Evolutionary conservation across 1,139 yeast species (phyloP), one percentile per base, ranked within the genome.

Genomic region (Kodamaea fungicola): DNA sequence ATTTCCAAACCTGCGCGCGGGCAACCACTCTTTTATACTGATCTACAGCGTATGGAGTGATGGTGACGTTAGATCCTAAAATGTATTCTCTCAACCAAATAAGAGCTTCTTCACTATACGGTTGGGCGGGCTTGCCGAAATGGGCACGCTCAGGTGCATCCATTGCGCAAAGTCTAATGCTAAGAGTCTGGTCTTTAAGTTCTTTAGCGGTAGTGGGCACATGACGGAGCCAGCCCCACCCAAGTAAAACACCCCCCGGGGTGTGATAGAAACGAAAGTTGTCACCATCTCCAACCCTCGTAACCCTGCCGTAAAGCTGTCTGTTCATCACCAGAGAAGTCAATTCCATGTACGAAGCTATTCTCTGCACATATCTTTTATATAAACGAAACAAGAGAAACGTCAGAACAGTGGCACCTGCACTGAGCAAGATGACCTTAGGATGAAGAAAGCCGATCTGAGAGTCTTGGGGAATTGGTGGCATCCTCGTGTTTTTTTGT

Each of bases 61-160:
- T 74, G 41, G 83, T 76, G 7, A 90, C 83, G 40, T 73, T 68
- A 33, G 76, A 70, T 1, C 94, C 92, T 35, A 82, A 54, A 1
- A 90, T 54, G 49, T 77, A 83, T 12, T 62, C 50, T 31, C 82
- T 66, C 26, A 92, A 67, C 96, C 97, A 92, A 4, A 54, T 53
- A 41, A 90, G 61, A 0, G 97, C 94, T 45, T 92, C 97, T 34
- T 81, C 87, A 24, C 95, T 78, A 54, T 64, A 84, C 0, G 95
- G 95, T 55, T 92, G 98, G 0, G 96, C 85, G 0, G 95, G 90
- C 45, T 85, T 85, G 1, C 99, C 99, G 62, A 88, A 92, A 65
- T 92, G 97, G 2, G 95, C 78, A 30, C 95, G 65, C 56, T 92
- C 99, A 1, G 99, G 99, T 0, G 99, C 98, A 67, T 92, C 99